phyloP scores from a whole-genome alignment of 2,329 filamentous ascomycete species.

The Epichloe uncinata region DNA sequence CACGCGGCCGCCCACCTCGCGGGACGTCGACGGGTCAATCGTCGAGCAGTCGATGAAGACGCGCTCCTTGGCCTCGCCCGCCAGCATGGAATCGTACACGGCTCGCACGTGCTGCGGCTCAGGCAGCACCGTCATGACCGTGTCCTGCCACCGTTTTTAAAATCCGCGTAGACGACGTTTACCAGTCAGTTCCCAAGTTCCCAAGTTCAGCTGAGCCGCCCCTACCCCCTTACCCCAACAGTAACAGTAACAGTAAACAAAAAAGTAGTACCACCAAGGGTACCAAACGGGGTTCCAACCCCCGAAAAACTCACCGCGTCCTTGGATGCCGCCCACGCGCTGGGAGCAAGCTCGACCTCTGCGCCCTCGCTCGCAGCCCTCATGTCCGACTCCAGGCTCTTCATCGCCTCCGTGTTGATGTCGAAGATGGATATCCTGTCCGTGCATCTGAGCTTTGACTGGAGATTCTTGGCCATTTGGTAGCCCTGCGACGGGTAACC shows the following conservation, averaged over 20 bases:
- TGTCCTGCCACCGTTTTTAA: conserved; percentile 44
- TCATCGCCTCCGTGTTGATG: conserved; percentile 37
- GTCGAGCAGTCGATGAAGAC: conserved; percentile 95
- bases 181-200: no score
- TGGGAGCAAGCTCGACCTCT: conserved; percentile 29
- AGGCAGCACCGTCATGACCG: conserved; percentile 77
- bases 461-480: conserved; percentile 50
- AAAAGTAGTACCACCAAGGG: no score
- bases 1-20: conserved; percentile 59
- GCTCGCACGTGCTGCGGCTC: conserved; percentile 77
- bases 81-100: conserved; percentile 67
- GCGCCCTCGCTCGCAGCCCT: conserved; percentile 31
- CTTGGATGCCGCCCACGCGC: conserved; percentile 33
- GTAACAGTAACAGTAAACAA: no score
- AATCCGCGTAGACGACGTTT: no score
- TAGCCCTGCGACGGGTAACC: conserved; percentile 31
- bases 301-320: conserved; percentile 33
- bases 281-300: no score
- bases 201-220: no score
- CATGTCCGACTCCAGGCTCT: conserved; percentile 35
- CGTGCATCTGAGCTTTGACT: conserved; percentile 36
- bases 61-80: conserved; percentile 30
- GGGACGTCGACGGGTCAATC: conserved; percentile 80
- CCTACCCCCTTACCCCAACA: no score
- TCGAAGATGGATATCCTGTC: conserved; percentile 43